Base-by-base conservation (phyloP, 2,329 filamentous ascomycete species). In the Trichothecium sympodiale region DNA sequence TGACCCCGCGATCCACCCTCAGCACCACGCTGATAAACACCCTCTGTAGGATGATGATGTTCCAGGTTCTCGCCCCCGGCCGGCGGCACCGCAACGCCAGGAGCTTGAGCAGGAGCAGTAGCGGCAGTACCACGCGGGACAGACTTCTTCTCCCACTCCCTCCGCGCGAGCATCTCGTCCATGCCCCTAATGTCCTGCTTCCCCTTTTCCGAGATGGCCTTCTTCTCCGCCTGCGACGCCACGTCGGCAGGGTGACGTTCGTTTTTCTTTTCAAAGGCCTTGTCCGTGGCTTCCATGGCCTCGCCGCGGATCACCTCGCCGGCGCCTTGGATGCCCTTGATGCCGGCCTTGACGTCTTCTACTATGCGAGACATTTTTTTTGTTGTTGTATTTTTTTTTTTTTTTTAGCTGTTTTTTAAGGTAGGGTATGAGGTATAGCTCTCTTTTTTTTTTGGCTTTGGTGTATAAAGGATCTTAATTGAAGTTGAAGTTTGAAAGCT, bases 321-420 rank as follows among this genome's bases (percentile, higher is more conserved):
- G 3, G 47, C 43, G 3, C 47, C 47, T 8, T 37, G 38, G 18
- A 49, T 38, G 27, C 47, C 47, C 2, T 49, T 49, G 2, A 49
- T 35, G 26, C 45, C 44, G 2, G 47, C 33, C 23, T 49, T 49
- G 29, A 47, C 43, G 17, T 49, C 47, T 2, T 49, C 31, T 0
- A 48, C 15, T n/a, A 48, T 5, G 29, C 43, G 46, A 8, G 46
- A 42, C 46, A 48, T 43, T n/a, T 25, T 28, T 23, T 4, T 17
- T 6, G 3, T n/a, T 8, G 32, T 15, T 29, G 27, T 23, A 29
- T 16, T 16, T 31, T 3, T 14, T 31, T 5, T 10, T 5, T 12
- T 5, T 4, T n/a, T 10, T 12, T 12, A 29, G 26, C 9, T 28
- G n/a, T 29, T 13, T 12, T 2, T 8, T n/a, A 29, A 15, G 3